These are phyloP conservation scores for Phytophthora pini DNA, from an alignment of 352 stramenopile species.

Conservation along the genomic window DNA sequence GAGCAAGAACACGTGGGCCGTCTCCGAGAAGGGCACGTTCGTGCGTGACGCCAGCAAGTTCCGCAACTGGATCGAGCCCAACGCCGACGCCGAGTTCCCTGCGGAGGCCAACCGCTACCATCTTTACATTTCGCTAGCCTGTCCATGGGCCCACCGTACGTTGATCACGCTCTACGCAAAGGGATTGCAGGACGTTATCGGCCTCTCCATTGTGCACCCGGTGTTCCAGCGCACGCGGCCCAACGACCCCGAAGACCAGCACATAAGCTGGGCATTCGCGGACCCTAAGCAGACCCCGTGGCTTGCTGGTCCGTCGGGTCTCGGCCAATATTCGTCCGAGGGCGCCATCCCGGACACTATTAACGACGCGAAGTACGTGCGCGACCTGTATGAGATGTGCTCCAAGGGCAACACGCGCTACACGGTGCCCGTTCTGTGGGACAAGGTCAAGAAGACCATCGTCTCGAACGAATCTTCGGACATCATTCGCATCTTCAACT, in stretches of 20 bases:
- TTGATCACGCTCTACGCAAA: conserved; percentile 93
- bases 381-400: conserved; percentile 85
- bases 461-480: conserved; percentile 95
- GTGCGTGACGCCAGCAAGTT: conserved; percentile 79
- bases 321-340: conserved; percentile 74
- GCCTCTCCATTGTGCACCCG: conserved; percentile 91
- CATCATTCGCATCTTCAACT: conserved; percentile 94
- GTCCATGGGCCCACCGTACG: conserved; percentile 88
- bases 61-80: conserved; percentile 79
- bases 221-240: conserved; percentile 83
- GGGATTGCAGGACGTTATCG: conserved; percentile 95
- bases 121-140: conserved; percentile 96
- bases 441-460: conserved; percentile 91
- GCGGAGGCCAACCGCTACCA: conserved; percentile 88
- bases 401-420: conserved; percentile 81
- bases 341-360: conserved; percentile 67
- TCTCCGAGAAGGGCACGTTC: conserved; percentile 75
- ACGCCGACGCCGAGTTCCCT: conserved; percentile 67
- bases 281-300: conserved; percentile 68
- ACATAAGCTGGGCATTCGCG: conserved; percentile 87
- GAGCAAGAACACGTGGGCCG: conserved; percentile 65
- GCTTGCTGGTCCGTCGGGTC: conserved; percentile 67
- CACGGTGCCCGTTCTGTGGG: conserved; percentile 92
- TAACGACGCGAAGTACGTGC: conserved; percentile 70
- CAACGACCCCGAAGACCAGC: conserved; percentile 70